Percentiles rank a stretch among this genome's conserved stretches.
phyloP scores from a whole-genome alignment of 441 rosid genomes.

The Populus hybrid region DNA sequence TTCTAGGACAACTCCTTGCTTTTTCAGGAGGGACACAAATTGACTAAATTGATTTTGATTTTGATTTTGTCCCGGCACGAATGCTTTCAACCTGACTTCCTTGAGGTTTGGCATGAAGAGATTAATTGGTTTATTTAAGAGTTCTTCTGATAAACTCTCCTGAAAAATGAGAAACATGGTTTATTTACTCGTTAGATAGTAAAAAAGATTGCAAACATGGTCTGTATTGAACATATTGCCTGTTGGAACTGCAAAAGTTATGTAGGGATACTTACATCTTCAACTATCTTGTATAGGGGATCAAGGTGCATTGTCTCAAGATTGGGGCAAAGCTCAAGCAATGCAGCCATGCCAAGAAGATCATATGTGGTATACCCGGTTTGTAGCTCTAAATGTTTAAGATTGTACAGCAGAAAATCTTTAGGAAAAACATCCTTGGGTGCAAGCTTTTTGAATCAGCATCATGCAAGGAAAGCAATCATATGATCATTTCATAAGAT shows the following conservation, averaged over 20 bases:
- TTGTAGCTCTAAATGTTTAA: slow-evolving; percentile 20
- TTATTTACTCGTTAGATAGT: neutral
- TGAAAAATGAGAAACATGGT: neutral
- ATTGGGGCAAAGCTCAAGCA: slow-evolving; percentile 19
- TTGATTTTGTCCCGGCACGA: slow-evolving; percentile 2
- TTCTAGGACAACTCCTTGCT: slow-evolving; percentile 18
- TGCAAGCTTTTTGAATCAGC: neutral
- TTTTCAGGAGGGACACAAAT: slow-evolving; percentile 8
- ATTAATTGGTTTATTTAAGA: slow-evolving; percentile 8
- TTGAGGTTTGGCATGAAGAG: slow-evolving; percentile 7
- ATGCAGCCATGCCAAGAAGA: slow-evolving; percentile 21
- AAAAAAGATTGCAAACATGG: neutral
- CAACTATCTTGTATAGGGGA: slow-evolving; percentile 4
- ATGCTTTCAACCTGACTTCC: slow-evolving; percentile 5
- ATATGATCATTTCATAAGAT: neutral
- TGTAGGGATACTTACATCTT: slow-evolving; percentile 16
- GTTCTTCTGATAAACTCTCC: slow-evolving; percentile 20
- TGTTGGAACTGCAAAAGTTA: neutral
- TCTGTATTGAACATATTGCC: neutral
- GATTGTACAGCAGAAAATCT: slow-evolving; percentile 16
- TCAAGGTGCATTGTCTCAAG: slow-evolving; percentile 19
- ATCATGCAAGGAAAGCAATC: slow-evolving; percentile 3
- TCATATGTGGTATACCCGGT: slow-evolving; percentile 9
- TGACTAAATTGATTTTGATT: neutral
- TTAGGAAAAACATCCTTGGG: slow-evolving; percentile 6